A percentile compares a stretch with the other conserved stretches of the same genome.
These are phyloP conservation scores for Cyberlindnera xylosilytica DNA, from an alignment of 805 yeast genomes.

Conservation along the genomic window DNA sequence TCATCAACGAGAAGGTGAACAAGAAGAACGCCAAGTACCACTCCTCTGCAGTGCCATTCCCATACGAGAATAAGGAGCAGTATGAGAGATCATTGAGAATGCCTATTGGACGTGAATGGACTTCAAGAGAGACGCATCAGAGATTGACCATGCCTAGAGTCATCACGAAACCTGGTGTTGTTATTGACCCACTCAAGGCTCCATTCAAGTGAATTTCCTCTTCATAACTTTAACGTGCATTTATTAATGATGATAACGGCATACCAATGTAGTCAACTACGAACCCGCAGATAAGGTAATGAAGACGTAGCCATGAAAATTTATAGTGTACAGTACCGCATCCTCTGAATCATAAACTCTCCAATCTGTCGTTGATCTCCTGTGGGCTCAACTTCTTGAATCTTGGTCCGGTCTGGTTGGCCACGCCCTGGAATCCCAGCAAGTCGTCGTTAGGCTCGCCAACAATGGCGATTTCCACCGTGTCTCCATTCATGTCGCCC, in stretches of 20 bases:
- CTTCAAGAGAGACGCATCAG: slow-evolving; percentile 82
- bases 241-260: too few species aligned
- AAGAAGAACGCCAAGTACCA: slow-evolving; percentile 84
- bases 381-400: slow-evolving; percentile 80
- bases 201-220: slow-evolving; percentile 66
- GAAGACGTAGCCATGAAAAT: too few species aligned
- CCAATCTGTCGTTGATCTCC: slow-evolving; percentile 94
- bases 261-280: too few species aligned
- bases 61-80: slow-evolving; percentile 89
- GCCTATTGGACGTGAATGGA: slow-evolving; percentile 99
- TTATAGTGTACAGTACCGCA: too few species aligned
- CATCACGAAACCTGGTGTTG: slow-evolving; percentile 80
- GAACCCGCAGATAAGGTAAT: too few species aligned
- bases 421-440: slow-evolving; percentile 84
- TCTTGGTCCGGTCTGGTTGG: slow-evolving; percentile 79
- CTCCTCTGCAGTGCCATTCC: slow-evolving; percentile 90
- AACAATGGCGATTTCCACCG: slow-evolving; percentile 86
- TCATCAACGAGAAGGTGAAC: slow-evolving; percentile 82
- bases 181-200: slow-evolving; percentile 87
- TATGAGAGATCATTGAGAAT: slow-evolving; percentile 89
- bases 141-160: slow-evolving; percentile 86
- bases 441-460: slow-evolving; percentile 78
- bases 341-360: slow-evolving; percentile 56
- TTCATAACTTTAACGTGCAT: too few species aligned
- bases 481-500: slow-evolving; percentile 96